Percentiles rank a stretch among this genome's conserved stretches.
Evolutionary conservation across 2,329 filamentous ascomycete genomes (phyloP).

Genomic region (Ophiostoma triangulosporum): DNA sequence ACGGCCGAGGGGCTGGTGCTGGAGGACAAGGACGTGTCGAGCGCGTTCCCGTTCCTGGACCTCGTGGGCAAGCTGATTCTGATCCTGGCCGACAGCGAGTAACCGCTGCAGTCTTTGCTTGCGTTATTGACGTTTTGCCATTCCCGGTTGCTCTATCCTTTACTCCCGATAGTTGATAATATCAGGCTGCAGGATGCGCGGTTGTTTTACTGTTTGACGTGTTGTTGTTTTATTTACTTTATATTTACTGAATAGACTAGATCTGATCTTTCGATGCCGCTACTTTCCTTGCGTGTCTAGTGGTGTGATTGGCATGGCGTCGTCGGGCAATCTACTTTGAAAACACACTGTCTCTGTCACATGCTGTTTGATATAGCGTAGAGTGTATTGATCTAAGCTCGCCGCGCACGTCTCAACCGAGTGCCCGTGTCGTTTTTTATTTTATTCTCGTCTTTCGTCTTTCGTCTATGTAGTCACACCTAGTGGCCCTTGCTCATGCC

Average conservation of each 20-base stretch:
- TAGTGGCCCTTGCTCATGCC: conserved; percentile 21
- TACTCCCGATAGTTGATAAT: background rate
- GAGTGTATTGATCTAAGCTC: too few species aligned
- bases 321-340: too few species aligned
- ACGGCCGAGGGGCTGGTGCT: conserved; percentile 57
- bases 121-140: background rate
- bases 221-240: background rate
- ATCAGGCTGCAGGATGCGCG: background rate
- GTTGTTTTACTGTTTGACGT: background rate
- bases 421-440: too few species aligned
- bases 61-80: conserved; percentile 86
- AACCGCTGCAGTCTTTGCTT: conserved; percentile 15
- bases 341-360: too few species aligned
- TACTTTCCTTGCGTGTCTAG: too few species aligned
- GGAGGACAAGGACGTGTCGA: conserved; percentile 90
- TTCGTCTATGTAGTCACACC: too few species aligned
- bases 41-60: conserved; percentile 90
- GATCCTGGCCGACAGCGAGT: conserved; percentile 74
- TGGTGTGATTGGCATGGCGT: too few species aligned
- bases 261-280: too few species aligned
- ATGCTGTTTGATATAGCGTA: too few species aligned
- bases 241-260: too few species aligned
- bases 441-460: background rate
- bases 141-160: background rate
- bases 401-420: too few species aligned